Conservation (phyloP, 2,329 filamentous ascomycete species). For the Colletotrichum orbiculare region DNA sequence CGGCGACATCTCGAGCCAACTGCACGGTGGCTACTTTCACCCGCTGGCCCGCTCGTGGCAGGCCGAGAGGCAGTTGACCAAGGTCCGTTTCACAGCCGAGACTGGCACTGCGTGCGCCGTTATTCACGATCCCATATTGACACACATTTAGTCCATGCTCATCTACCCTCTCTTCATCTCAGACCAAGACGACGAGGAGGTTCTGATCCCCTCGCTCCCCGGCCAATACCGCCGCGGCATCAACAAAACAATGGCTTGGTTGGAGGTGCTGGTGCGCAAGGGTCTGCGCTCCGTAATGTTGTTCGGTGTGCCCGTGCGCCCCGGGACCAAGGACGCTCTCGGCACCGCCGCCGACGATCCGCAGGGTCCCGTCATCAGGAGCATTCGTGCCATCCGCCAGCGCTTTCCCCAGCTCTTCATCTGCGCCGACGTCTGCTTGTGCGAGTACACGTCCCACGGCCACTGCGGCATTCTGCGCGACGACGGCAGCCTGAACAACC, state of each 20-base stretch:
- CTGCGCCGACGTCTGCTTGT: constrained; percentile 92
- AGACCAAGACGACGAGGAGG: constrained; percentile 92
- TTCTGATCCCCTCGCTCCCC: constrained; percentile 88
- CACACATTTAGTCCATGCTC: constrained; percentile 82
- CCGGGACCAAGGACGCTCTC: constrained; percentile 87
- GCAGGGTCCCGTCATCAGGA: constrained; percentile 87
- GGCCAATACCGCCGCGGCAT: constrained; percentile 90
- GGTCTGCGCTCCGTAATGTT: constrained; percentile 93
- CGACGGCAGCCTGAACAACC: constrained; percentile 93
- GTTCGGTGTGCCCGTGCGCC: constrained; percentile 89
- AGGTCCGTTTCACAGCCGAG: constrained; percentile 63
- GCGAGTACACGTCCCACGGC: constrained; percentile 98
- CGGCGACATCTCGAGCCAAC: constrained; percentile 83
- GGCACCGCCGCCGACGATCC: constrained; percentile 95
- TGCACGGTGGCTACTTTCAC: constrained; percentile 86
- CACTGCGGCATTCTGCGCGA: constrained; percentile 97
- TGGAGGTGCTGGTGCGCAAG: constrained; percentile 88
- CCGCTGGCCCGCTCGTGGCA: constrained; percentile 85
- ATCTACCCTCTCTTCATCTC: constrained; percentile 98
- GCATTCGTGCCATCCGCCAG: constrained; percentile 84
- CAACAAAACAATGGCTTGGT: constrained; percentile 85
- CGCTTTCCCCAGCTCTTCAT: constrained; percentile 93
- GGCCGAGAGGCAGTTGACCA: constrained; percentile 85
- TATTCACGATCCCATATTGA: constrained; percentile 7
- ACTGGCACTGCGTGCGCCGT: not conserved